Base-by-base conservation (phyloP, 2,329 filamentous ascomycete genomes). In the Ilyonectria sp. region DNA sequence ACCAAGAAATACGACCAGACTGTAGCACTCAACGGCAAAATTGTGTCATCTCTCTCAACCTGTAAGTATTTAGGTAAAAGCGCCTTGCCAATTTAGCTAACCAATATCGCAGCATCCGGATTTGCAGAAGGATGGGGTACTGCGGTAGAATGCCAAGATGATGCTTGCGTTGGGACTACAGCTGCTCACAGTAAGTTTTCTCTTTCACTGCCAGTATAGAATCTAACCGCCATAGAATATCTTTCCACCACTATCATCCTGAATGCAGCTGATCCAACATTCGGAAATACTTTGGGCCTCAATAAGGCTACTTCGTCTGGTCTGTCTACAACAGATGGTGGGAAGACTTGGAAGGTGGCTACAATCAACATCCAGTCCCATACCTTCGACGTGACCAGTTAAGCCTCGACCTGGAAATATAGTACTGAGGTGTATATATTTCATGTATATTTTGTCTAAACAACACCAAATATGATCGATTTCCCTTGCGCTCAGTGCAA, bases 61-160 rank as follows among this genome's bases (percentile, higher is more conserved):
- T 37, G 69, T 66, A 8, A 19, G 68, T 5, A 13, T 10, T 19
- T n/a, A 33, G 5, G 6, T n/a, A 15, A 35, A 2, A 11, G 2
- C 9, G 5, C 2, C 1, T 13, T 37, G 23, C n/a, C 26, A 3
- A 2, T 1, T 10, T 2, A 6, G 13, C 2, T 52, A 19, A 64
- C 3, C 40, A 6, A 10, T 26, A n/a, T 35, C 19, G 4, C 26
- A 71, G 68, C 68, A 6, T 71, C 68, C 23, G 69, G 68, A 1
- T 37, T 52, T 19, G 69, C 69, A 1, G 54, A 71, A 44, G 69
- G 68, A 3, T 71, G 68, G 69, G 69, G 69, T 8, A 71, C 68
- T 0, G 69, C 69, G 1, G 69, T 71, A 17, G 69, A 71, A 60
- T 71, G 69, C 8, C 69, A 71, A 29, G 69, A 71, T n/a, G 55